Evolutionary conservation across 352 stramenopile genomes (phyloP).

Genomic region (Globisporangium sylvaticum): DNA sequence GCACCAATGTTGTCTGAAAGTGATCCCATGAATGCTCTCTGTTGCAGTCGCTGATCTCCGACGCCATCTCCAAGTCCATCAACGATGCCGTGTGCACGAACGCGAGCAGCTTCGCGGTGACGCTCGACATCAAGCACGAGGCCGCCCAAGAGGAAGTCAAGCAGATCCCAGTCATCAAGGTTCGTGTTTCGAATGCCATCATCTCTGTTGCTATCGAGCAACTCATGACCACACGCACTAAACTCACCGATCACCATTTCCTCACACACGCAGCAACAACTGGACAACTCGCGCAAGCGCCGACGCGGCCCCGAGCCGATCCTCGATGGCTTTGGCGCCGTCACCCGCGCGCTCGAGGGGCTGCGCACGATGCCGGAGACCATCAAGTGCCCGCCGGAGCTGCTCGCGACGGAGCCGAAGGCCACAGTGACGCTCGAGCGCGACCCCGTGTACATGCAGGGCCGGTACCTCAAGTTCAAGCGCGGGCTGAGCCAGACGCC

Average conservation of each 20-base stretch:
- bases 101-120: conserved; percentile 61
- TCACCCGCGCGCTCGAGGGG: conserved; percentile 53
- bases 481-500: conserved; percentile 88
- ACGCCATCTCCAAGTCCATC: conserved; percentile 42
- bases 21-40: neutral
- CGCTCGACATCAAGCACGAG: conserved; percentile 64
- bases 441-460: conserved; percentile 85
- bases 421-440: conserved; percentile 53
- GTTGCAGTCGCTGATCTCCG: conserved; percentile 38
- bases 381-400: conserved; percentile 49
- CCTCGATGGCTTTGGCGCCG: conserved; percentile 75
- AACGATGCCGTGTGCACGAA: conserved; percentile 46
- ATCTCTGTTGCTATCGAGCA: neutral
- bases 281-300: conserved; percentile 65
- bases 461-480: conserved; percentile 89
- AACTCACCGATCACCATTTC: neutral
- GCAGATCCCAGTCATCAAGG: conserved; percentile 74
- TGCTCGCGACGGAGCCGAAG: conserved; percentile 32
- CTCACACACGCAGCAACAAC: conserved; percentile 35
- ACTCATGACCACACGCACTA: neutral
- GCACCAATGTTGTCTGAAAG: neutral
- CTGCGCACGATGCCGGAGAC: conserved; percentile 45
- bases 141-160: conserved; percentile 69
- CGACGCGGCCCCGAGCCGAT: conserved; percentile 52
- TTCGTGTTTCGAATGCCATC: conserved; percentile 12